Conservation (phyloP, 1,284 basidiomycete genomes). For the Lentinus polychrous region DNA sequence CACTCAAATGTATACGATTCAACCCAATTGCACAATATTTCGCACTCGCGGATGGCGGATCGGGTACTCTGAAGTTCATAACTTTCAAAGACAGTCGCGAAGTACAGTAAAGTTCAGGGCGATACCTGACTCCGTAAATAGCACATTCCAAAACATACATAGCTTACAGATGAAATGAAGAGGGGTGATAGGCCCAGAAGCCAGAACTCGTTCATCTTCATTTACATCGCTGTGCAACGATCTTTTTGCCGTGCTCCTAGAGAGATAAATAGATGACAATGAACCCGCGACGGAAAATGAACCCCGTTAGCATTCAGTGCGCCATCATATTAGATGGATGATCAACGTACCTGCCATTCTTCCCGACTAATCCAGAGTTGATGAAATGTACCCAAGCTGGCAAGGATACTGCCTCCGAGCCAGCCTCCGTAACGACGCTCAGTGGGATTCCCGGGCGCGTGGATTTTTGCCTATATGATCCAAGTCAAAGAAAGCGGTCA, state of each 20-base stretch:
- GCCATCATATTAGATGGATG: neutral
- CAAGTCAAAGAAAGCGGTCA: neutral
- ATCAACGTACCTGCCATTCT: slow-evolving; percentile 73
- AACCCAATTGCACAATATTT: too few relatives aligned
- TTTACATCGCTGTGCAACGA: slow-evolving; percentile 77
- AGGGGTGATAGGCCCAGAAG: neutral
- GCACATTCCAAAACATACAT: neutral
- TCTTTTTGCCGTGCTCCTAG: slow-evolving; percentile 74
- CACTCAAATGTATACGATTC: too few relatives aligned
- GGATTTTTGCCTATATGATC: slow-evolving; percentile 64
- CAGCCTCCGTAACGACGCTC: slow-evolving; percentile 88
- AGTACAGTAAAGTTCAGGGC: too few relatives aligned
- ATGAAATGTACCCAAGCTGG: slow-evolving; percentile 93
- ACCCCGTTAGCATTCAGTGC: too few relatives aligned
- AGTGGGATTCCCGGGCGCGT: slow-evolving; percentile 81
- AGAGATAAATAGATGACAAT: too few relatives aligned
- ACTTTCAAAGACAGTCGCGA: neutral
- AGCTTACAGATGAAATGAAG: neutral
- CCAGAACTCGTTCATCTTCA: slow-evolving; percentile 23
- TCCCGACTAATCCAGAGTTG: slow-evolving; percentile 92
- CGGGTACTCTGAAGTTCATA: too few relatives aligned
- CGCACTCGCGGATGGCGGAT: too few relatives aligned
- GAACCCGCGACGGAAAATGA: slow-evolving; percentile 6
- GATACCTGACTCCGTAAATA: neutral
- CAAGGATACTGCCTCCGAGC: slow-evolving; percentile 91